These are phyloP conservation scores for Isochrysis galbana DNA, from an alignment of 78 protist genomes.

Conservation along the genomic window DNA sequence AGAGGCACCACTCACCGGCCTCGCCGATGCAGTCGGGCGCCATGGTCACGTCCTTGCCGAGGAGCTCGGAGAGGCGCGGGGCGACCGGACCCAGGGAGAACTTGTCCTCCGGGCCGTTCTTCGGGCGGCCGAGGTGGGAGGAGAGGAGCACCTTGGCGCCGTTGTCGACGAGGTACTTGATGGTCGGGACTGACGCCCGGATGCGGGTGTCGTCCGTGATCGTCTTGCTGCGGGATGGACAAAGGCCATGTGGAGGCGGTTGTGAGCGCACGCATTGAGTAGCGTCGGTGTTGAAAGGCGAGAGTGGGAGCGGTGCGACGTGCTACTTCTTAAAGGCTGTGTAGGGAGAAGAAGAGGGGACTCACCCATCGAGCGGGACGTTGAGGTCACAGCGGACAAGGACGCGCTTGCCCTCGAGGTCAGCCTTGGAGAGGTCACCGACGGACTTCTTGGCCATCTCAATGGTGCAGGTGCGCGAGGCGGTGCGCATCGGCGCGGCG, in stretches of 20 bases:
- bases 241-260: too few species aligned
- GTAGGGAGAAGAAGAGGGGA: too few species aligned
- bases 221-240: too few species aligned
- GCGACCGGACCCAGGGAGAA: constrained; percentile 65
- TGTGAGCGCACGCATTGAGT: too few species aligned
- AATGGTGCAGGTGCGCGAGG: background rate
- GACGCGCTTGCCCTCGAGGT: constrained; percentile 58
- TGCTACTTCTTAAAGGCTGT: too few species aligned
- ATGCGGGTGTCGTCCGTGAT: constrained; percentile 67
- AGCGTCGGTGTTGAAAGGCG: too few species aligned
- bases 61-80: constrained; percentile 51
- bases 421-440: constrained; percentile 21
- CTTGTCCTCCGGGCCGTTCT: constrained; percentile 60
- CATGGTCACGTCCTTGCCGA: constrained; percentile 12
- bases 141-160: constrained; percentile 58
- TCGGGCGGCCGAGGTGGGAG: constrained; percentile 80
- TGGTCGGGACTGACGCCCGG: constrained; percentile 69
- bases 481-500: background rate
- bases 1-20: background rate
- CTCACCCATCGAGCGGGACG: constrained; percentile 75
- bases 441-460: constrained; percentile 42
- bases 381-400: constrained; percentile 73
- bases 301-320: too few species aligned
- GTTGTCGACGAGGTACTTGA: constrained; percentile 51
- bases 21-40: constrained; percentile 62